These are phyloP conservation scores for Daldinia loculata DNA, from an alignment of 495 filamentous ascomycete genomes.

Conservation along the genomic window DNA sequence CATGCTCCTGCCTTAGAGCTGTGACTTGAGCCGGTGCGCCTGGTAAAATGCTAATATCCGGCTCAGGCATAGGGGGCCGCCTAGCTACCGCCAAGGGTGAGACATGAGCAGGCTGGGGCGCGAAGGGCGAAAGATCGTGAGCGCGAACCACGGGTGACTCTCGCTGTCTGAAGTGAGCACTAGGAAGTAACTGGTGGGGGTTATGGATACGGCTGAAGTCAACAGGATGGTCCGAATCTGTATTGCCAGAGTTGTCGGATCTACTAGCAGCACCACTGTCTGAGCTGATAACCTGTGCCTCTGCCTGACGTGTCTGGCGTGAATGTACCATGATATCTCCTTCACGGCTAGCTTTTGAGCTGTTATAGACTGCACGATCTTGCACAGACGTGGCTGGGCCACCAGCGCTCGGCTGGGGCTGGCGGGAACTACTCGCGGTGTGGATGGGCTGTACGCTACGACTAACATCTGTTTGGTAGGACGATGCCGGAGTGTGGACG, in stretches of 20 bases:
- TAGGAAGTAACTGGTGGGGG: constrained; percentile 47
- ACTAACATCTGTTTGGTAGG: constrained; percentile 20
- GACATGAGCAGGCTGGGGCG: constrained; percentile 82
- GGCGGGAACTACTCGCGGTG: constrained; percentile 33
- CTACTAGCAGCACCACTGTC: constrained; percentile 52
- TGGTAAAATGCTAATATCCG: constrained; percentile 42
- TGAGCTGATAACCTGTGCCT: constrained; percentile 44
- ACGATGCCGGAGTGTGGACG: constrained; percentile 10
- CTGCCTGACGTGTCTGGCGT: constrained; percentile 34
- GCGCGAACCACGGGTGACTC: constrained; percentile 52
- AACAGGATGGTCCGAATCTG: constrained; percentile 48
- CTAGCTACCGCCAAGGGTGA: constrained; percentile 76
- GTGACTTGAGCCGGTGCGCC: constrained; percentile 60
- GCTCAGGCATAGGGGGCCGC: constrained; percentile 59
- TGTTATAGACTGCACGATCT: constrained; percentile 8
- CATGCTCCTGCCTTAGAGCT: constrained; percentile 56
- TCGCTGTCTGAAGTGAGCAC: constrained; percentile 44
- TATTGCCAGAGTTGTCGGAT: constrained; percentile 53
- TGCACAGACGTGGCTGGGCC: constrained; percentile 11
- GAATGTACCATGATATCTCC: constrained; percentile 3
- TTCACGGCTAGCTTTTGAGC: constrained; percentile 15
- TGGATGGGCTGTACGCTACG: constrained; percentile 24
- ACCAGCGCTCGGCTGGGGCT: constrained; percentile 12
- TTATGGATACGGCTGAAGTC: constrained; percentile 48
- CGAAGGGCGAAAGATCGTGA: constrained; percentile 71